These are phyloP conservation scores for Metschnikowia amazonensis DNA, from an alignment of 805 yeast genomes.

Conservation along the genomic window DNA sequence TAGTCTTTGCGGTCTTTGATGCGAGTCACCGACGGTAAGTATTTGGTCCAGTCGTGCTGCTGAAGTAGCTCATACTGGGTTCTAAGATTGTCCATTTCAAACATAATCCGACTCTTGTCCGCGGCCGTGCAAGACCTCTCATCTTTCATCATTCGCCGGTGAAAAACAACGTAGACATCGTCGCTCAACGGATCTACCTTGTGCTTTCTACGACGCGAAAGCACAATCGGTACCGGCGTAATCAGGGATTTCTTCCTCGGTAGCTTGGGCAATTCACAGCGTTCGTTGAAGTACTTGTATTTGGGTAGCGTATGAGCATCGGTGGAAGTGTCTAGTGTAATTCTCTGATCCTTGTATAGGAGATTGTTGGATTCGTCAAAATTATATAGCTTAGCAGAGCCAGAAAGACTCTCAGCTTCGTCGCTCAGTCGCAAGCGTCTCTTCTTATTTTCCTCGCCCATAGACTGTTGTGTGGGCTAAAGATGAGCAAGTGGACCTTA, in stretches of 20 bases:
- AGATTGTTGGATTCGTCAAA: slow-evolving; percentile 32
- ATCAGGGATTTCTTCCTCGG: background rate
- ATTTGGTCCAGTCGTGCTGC: slow-evolving; percentile 45
- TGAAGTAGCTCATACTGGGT: slow-evolving; percentile 39
- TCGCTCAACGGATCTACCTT: slow-evolving; percentile 45
- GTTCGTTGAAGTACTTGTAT: slow-evolving; percentile 17
- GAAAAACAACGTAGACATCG: slow-evolving; percentile 42
- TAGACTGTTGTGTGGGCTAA: background rate
- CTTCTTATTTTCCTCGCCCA: slow-evolving; percentile 11
- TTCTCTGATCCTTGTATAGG: slow-evolving; percentile 21
- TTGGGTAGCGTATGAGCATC: background rate
- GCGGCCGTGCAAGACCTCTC: slow-evolving; percentile 57
- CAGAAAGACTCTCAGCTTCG: slow-evolving; percentile 1
- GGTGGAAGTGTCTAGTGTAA: slow-evolving; percentile 13
- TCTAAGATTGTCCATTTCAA: slow-evolving; percentile 55
- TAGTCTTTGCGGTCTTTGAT: slow-evolving; percentile 46
- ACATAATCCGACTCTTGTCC: slow-evolving; percentile 50
- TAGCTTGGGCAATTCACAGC: background rate
- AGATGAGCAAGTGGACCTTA: background rate
- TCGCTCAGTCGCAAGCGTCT: slow-evolving; percentile 32
- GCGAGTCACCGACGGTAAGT: slow-evolving; percentile 45
- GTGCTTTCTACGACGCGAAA: slow-evolving; percentile 22
- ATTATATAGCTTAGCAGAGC: slow-evolving; percentile 25
- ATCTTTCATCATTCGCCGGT: slow-evolving; percentile 57
- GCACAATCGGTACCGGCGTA: background rate